Conservation (phyloP, 2,329 filamentous ascomycete species). For the Graphiopsis chlorocephala region DNA sequence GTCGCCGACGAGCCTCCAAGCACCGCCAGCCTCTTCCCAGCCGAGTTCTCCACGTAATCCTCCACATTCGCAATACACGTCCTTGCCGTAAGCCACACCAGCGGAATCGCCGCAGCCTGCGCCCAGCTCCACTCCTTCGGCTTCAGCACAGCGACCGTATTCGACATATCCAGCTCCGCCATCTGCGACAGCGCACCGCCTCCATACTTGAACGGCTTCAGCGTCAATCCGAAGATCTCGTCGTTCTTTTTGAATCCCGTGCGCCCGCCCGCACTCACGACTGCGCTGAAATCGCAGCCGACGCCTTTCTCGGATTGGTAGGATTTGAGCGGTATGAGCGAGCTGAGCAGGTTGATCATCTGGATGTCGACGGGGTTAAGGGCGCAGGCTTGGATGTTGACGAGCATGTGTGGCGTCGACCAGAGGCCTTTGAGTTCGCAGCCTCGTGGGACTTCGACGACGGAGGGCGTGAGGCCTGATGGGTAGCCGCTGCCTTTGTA, state of each 20-base stretch:
- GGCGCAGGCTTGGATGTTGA: conserved; percentile 33
- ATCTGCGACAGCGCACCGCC: conserved; percentile 31
- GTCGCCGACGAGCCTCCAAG: conserved; percentile 32
- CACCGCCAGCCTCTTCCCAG: conserved; percentile 30
- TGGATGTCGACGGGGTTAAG: conserved; percentile 39
- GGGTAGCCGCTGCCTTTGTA: conserved; percentile 35
- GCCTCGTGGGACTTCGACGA: conserved; percentile 22
- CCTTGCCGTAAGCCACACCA: conserved; percentile 35
- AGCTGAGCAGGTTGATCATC: conserved; percentile 35
- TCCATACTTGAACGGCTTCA: conserved; percentile 26
- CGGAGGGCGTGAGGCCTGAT: conserved; percentile 26
- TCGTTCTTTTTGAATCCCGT: conserved; percentile 31
- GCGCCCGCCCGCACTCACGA: conserved; percentile 25
- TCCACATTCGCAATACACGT: conserved; percentile 31
- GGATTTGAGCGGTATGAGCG: conserved; percentile 23
- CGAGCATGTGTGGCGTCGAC: conserved; percentile 29
- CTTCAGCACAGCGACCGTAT: conserved; percentile 28
- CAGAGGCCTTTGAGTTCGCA: conserved; percentile 21
- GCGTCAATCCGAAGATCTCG: conserved; percentile 34
- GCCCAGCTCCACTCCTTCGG: conserved; percentile 30
- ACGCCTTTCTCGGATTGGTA: conserved; percentile 28
- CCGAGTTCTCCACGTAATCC: conserved; percentile 25
- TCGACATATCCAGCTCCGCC: conserved; percentile 28
- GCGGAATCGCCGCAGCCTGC: conserved; percentile 32
- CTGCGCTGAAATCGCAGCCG: conserved; percentile 33